A percentile compares a stretch with the other conserved stretches of the same genome.
These are phyloP conservation scores for Penicillium cataractarum DNA, from an alignment of 495 filamentous ascomycete species.

Conservation along the genomic window DNA sequence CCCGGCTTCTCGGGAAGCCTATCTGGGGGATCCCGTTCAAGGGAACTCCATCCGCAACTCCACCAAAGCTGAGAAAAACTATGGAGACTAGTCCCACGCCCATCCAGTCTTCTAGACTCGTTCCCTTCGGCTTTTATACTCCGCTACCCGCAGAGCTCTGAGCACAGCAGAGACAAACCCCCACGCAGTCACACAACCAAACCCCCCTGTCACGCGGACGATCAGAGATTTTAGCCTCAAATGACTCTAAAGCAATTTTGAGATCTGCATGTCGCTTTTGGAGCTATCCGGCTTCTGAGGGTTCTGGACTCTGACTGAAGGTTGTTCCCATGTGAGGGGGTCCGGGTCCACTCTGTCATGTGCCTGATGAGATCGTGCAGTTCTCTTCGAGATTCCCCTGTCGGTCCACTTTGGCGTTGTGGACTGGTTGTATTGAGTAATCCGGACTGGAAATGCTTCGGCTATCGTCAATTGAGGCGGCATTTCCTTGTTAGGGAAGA, in stretches of 20 bases:
- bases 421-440: constrained; percentile 28
- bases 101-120: constrained; percentile 11
- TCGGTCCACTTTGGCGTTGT: background rate
- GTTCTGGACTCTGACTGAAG: background rate
- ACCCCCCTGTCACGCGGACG: constrained; percentile 6
- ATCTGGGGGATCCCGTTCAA: constrained; percentile 29
- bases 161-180: too few relatives aligned
- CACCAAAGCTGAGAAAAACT: background rate
- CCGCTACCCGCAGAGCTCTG: background rate
- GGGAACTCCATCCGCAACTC: background rate
- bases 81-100: background rate
- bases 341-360: constrained; percentile 7
- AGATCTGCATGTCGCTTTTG: background rate
- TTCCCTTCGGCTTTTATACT: background rate
- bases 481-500: constrained; percentile 18
- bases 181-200: background rate
- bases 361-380: background rate
- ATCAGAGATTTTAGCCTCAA: constrained; percentile 23
- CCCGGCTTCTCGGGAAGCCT: constrained; percentile 30
- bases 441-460: constrained; percentile 17
- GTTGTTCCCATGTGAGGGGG: background rate
- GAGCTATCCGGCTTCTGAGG: background rate
- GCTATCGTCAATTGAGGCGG: constrained; percentile 4
- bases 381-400: background rate
- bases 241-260: constrained; percentile 16